These are phyloP conservation scores for Houttuynia cordata DNA, from an alignment of 164 flowering plant genomes.

Conservation along the genomic window DNA sequence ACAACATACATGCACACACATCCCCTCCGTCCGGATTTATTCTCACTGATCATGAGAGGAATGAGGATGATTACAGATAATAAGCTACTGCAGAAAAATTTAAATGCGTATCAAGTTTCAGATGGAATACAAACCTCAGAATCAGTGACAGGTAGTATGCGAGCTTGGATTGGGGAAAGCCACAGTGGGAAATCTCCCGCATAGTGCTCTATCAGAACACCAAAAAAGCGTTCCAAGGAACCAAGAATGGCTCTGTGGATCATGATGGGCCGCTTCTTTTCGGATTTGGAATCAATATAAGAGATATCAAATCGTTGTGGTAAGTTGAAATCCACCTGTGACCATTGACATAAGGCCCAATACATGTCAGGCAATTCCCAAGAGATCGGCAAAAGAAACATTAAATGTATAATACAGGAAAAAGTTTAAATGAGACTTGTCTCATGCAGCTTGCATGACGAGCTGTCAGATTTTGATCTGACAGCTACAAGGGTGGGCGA, in stretches of 20 bases:
- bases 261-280: constrained; percentile 85
- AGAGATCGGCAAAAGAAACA: background rate
- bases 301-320: constrained; percentile 89
- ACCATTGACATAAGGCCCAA: background rate
- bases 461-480: too few relatives aligned
- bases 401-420: background rate
- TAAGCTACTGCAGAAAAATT: background rate
- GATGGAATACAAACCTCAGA: constrained; percentile 36
- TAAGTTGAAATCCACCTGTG: constrained; percentile 89
- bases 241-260: constrained; percentile 98
- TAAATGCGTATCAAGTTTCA: background rate
- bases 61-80: too few relatives aligned
- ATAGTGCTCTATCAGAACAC: constrained; percentile 89
- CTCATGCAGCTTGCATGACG: too few relatives aligned
- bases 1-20: too few relatives aligned
- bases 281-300: constrained; percentile 69
- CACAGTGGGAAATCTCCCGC: constrained; percentile 95
- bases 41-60: too few relatives aligned
- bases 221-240: constrained; percentile 89
- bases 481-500: too few relatives aligned
- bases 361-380: background rate
- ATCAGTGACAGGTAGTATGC: constrained; percentile 82
- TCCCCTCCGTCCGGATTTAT: too few relatives aligned
- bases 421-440: background rate
- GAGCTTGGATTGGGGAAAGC: constrained; percentile 91